Base-by-base conservation (phyloP, 73 alveolate species). In the Blepharisma stoltei region DNA sequence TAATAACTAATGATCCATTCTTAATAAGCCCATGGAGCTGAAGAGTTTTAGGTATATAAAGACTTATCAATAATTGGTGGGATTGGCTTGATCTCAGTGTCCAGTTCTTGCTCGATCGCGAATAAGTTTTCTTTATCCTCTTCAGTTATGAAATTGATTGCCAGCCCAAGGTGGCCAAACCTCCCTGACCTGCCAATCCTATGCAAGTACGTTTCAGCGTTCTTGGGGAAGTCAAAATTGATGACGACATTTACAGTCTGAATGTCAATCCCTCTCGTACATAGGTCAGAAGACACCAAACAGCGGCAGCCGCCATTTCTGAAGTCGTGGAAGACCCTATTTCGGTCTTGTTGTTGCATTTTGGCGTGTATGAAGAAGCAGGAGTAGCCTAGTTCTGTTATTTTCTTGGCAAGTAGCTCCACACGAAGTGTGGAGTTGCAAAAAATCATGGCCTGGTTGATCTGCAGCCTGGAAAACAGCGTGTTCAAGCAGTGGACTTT, bases 121-220 rank as follows among this genome's bases (percentile, higher is more conserved):
- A 88, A 83, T 71, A 88, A 47, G 75, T 82, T 60, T 45, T 14
- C 90, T 88, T 91, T 91, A 73, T 91, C 95, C 32, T 89, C 95
- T 75, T 90, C 96, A 14, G 98, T 94, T 77, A 90, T 84, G 76
- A 88, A 83, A 52, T 52, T 52, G 27, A n/a, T 20, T 3, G 67
- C 67, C 67, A n/a, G 18, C 32, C 98, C 97, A 43, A 81, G 77
- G 71, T 86, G 92, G 8, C 97, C 98, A 65, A 93, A 93, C 88
- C 99, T 95, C 48, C 99, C 98, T 65, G 98, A 87, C 83, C 99
- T 85, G 43, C 99, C 99, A 32, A 96, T 94, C 80, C 99, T 84
- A 86, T 94, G 98, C 43, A 96, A 88, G 83, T 94, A 96, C 5
- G 96, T 94, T 83, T 96, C 99, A 46, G 95, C 73, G 89, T 87